Conservation (phyloP, 441 rosid genomes). For the Syzygium syzygioides region DNA sequence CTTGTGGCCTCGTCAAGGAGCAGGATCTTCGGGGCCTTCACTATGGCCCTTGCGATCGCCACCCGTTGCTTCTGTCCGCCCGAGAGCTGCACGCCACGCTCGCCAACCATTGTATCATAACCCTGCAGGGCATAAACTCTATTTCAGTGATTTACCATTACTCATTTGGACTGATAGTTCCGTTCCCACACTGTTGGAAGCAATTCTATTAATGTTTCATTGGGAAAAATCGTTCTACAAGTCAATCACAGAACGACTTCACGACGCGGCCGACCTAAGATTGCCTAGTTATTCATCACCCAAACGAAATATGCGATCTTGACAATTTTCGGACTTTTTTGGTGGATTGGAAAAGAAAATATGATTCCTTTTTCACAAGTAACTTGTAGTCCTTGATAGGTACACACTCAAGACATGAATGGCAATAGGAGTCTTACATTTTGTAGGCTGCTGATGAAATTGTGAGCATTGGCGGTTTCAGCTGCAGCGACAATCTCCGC, state of each 20-base stretch:
- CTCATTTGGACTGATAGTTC: neutral
- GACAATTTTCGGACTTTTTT: neutral
- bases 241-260: neutral
- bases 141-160: neutral
- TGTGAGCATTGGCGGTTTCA: conserved; percentile 9
- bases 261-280: neutral
- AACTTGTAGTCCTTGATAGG: neutral
- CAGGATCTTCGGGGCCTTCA: conserved; percentile 7
- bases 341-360: neutral
- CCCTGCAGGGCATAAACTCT: neutral
- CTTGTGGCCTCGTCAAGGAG: conserved; percentile 11
- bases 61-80: conserved; percentile 15
- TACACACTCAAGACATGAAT: neutral
- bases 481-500: conserved; percentile 46
- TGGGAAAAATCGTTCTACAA: neutral
- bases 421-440: neutral
- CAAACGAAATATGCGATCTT: neutral
- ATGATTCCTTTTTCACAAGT: neutral
- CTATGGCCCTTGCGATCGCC: conserved; percentile 2
- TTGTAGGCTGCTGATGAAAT: conserved; percentile 9
- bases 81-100: conserved; percentile 9
- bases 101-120: conserved; percentile 2
- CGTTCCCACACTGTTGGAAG: neutral
- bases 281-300: neutral
- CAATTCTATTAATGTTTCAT: neutral